These are phyloP conservation scores for Skeletonema tropicum DNA, from an alignment of 108 stramenopile genomes.

Conservation along the genomic window DNA sequence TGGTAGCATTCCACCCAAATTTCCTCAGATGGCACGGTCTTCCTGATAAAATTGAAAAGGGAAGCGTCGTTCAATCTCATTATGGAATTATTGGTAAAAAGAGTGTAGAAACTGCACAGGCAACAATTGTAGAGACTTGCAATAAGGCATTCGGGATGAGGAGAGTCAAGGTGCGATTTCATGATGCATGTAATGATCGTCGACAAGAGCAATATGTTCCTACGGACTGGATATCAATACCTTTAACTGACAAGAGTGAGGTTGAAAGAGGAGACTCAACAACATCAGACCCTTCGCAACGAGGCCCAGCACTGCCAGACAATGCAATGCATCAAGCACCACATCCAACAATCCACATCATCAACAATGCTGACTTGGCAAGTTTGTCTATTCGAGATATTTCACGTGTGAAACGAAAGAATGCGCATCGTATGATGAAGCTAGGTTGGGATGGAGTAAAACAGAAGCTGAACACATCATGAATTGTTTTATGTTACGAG, in stretches of 20 bases:
- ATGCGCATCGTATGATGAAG: constrained; percentile 44
- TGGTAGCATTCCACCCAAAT: constrained; percentile 59
- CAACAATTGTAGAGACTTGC: constrained; percentile 49
- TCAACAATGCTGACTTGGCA: constrained; percentile 52
- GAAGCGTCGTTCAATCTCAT: constrained; percentile 31
- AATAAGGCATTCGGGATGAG: constrained; percentile 41
- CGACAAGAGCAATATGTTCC: constrained; percentile 57
- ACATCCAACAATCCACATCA: constrained; percentile 59
- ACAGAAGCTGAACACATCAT: neutral
- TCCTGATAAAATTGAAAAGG: constrained; percentile 32
- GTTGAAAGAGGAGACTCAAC: too few species aligned
- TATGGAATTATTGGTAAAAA: constrained; percentile 30
- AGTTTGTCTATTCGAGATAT: constrained; percentile 42
- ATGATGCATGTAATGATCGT: neutral
- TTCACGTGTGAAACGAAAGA: constrained; percentile 55
- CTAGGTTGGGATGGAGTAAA: constrained; percentile 38
- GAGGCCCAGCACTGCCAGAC: constrained; percentile 40
- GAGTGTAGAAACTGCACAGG: constrained; percentile 15
- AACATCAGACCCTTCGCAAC: neutral
- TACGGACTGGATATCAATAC: constrained; percentile 42
- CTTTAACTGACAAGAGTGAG: neutral
- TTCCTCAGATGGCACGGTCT: constrained; percentile 53
- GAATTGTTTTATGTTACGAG: too few species aligned
- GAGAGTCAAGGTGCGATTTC: constrained; percentile 51
- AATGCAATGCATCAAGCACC: constrained; percentile 63